Conservation (phyloP, 805 yeast species). For the Diddensiella transvaalensis region DNA sequence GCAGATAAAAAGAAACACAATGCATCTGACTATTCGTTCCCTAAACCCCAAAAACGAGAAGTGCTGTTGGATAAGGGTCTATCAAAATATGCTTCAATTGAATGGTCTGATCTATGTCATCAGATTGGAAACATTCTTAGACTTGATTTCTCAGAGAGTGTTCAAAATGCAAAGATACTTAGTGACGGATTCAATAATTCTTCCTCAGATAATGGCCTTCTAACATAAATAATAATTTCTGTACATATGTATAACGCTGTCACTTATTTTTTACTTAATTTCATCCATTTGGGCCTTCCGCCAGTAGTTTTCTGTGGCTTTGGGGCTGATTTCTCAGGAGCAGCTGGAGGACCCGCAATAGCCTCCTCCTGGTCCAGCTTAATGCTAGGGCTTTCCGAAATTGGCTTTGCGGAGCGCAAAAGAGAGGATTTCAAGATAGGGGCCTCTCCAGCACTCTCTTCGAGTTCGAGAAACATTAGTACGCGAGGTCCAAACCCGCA, state of each 20-base stretch:
- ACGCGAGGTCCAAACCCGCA: conserved; percentile 47
- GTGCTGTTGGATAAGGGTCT: conserved; percentile 9
- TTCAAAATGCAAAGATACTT: not conserved
- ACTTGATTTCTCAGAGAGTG: not conserved
- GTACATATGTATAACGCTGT: too few relatives aligned
- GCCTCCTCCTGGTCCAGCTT: conserved; percentile 13
- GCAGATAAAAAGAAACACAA: conserved; percentile 10
- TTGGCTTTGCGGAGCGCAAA: conserved; percentile 33
- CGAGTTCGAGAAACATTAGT: conserved; percentile 38
- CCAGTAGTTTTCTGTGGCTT: not conserved
- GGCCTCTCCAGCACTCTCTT: conserved; percentile 1
- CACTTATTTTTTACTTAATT: conserved; percentile 12
- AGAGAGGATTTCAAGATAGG: conserved; percentile 17
- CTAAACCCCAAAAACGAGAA: conserved; percentile 10
- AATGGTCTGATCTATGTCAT: not conserved
- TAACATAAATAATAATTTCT: too few relatives aligned
- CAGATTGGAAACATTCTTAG: not conserved
- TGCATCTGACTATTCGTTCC: conserved; percentile 5
- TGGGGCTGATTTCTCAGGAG: not conserved
- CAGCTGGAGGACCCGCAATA: not conserved
- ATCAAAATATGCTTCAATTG: not conserved
- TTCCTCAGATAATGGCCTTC: too few relatives aligned
- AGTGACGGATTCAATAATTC: too few relatives aligned
- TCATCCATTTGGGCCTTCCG: conserved; percentile 21
- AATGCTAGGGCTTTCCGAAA: conserved; percentile 33